Conservation (phyloP, 2,329 filamentous ascomycete species). For the Fusarium globosum region DNA sequence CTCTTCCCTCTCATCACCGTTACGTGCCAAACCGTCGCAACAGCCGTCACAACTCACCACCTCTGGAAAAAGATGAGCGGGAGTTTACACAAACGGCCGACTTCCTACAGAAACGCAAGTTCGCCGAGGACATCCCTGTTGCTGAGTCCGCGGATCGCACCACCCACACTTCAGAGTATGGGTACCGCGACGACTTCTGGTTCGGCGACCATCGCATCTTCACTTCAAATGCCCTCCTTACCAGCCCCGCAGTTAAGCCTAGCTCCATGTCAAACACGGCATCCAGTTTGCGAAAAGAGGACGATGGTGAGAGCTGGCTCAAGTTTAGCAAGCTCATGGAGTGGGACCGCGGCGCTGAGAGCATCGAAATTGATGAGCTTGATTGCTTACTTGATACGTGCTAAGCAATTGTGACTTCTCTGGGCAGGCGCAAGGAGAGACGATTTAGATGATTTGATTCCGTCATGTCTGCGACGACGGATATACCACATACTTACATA, state of each 20-base stretch:
- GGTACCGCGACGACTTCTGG: slow-evolving; percentile 61
- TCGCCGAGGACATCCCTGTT: slow-evolving; percentile 56
- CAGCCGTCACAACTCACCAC: slow-evolving; percentile 80
- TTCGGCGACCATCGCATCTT: slow-evolving; percentile 60
- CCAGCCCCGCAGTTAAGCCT: slow-evolving; percentile 65
- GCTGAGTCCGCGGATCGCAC: slow-evolving; percentile 48
- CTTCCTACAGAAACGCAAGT: slow-evolving; percentile 76
- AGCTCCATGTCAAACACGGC: slow-evolving; percentile 40
- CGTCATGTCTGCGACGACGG: slow-evolving; percentile 43
- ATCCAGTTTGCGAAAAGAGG: slow-evolving; percentile 50
- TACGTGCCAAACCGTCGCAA: slow-evolving; percentile 53
- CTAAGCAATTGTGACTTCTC: slow-evolving; percentile 53
- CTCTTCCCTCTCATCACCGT: slow-evolving; percentile 65
- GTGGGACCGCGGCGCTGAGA: slow-evolving; percentile 82
- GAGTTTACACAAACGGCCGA: slow-evolving; percentile 97
- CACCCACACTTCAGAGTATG: slow-evolving; percentile 48
- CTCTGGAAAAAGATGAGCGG: slow-evolving; percentile 92
- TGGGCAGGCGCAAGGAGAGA: slow-evolving; percentile 38
- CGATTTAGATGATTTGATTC: slow-evolving; percentile 36
- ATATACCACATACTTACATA: slow-evolving; percentile 37
- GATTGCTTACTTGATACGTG: slow-evolving; percentile 86
- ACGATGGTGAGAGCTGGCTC: slow-evolving; percentile 54
- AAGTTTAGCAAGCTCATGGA: slow-evolving; percentile 57
- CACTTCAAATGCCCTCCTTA: slow-evolving; percentile 58
- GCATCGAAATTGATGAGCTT: slow-evolving; percentile 91